Evolutionary conservation across 2,329 filamentous ascomycete genomes (phyloP).

Genomic region (Ophiostoma pallidulum): DNA sequence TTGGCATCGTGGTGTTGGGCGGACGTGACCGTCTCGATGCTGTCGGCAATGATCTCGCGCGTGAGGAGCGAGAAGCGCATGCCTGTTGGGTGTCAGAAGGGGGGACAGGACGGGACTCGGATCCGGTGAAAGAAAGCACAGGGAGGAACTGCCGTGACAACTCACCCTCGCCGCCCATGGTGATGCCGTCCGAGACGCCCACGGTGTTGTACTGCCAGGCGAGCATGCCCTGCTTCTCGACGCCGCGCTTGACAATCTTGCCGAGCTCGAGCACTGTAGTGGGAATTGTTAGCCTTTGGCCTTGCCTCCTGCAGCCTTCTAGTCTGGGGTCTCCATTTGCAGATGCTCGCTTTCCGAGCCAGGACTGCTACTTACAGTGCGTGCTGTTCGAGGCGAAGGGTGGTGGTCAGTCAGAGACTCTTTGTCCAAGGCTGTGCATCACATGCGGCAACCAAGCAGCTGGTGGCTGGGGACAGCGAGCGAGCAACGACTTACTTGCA

Average conservation of each 20-base stretch:
- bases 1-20: constrained; percentile 90
- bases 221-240: constrained; percentile 77
- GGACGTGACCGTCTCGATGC: constrained; percentile 85
- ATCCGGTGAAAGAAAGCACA: neutral
- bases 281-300: neutral
- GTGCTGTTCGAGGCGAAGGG: constrained; percentile 25
- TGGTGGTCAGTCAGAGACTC: no score
- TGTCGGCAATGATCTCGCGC: constrained; percentile 87
- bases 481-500: constrained; percentile 79
- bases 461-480: no score
- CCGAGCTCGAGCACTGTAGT: constrained; percentile 68
- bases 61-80: constrained; percentile 92
- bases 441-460: no score
- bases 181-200: constrained; percentile 82
- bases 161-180: constrained; percentile 84
- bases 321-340: no score
- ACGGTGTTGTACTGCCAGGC: constrained; percentile 93
- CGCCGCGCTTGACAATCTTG: constrained; percentile 73
- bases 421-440: no score
- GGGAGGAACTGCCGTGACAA: neutral
- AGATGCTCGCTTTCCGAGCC: neutral
- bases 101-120: neutral
- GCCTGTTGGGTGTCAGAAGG: constrained; percentile 37
- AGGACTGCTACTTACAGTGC: constrained; percentile 29
- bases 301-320: no score